Evolutionary conservation across 2,329 filamentous ascomycete genomes (phyloP).

Genomic region (Paecilomyces sp.): DNA sequence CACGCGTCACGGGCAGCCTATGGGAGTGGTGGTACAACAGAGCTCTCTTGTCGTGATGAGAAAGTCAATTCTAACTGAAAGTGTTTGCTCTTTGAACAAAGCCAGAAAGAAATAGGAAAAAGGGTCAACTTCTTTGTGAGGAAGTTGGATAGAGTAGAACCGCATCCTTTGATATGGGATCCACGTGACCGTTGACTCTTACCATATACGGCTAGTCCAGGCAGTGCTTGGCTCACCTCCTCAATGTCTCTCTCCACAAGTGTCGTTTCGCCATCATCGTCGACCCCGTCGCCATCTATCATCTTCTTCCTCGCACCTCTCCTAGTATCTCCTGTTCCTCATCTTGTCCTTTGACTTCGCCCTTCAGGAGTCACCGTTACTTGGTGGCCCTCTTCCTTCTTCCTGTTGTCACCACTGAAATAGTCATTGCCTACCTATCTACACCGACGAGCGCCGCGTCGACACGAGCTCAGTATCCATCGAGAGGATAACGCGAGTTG

Average conservation of each 20-base stretch:
- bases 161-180: neutral
- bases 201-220: neutral
- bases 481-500: slow-evolving; percentile 2
- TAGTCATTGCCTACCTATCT: slow-evolving; percentile 1
- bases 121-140: neutral
- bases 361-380: neutral
- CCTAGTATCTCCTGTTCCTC: slow-evolving; percentile 2
- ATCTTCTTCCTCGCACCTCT: slow-evolving; percentile 1
- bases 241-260: neutral
- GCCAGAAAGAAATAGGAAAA: neutral
- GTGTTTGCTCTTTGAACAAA: neutral
- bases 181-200: neutral
- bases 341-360: neutral
- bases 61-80: neutral
- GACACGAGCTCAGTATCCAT: neutral
- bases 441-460: neutral
- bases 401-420: neutral
- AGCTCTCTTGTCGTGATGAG: neutral
- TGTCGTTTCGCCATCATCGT: neutral
- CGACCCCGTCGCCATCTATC: neutral
- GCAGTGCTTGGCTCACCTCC: neutral
- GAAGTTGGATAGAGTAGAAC: neutral
- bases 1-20: neutral
- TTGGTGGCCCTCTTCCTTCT: neutral
- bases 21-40: neutral